phyloP scores from a whole-genome alignment of 78 protist genomes.

The Emiliania huxleyi region DNA sequence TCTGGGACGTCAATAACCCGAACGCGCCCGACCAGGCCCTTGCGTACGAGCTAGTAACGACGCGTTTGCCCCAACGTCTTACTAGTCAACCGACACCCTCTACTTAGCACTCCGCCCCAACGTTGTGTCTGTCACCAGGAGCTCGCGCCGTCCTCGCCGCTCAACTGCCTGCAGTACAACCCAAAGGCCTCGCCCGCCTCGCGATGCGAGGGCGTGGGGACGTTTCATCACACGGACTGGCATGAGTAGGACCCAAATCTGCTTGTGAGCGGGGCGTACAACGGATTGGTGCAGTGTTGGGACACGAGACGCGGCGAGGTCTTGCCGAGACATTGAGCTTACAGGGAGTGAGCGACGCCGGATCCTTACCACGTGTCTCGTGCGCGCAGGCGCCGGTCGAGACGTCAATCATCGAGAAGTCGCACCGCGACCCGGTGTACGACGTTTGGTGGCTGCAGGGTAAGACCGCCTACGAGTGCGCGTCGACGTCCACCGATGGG shows the following conservation, averaged over 20 bases:
- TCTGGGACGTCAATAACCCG: slow-evolving; percentile 82
- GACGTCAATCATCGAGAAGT: slow-evolving; percentile 62
- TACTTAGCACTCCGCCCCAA: too few species aligned
- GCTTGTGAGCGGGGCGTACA: slow-evolving; percentile 80
- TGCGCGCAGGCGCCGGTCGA: slow-evolving; percentile 34
- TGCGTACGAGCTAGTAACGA: too few species aligned
- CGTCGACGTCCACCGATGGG: slow-evolving; percentile 76
- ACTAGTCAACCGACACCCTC: too few species aligned
- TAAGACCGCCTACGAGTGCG: slow-evolving; percentile 73
- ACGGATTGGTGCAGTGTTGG: slow-evolving; percentile 72
- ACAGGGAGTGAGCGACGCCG: too few species aligned
- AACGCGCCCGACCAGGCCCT: slow-evolving; percentile 68
- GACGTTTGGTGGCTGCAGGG: slow-evolving; percentile 62
- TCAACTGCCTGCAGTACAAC: slow-evolving; percentile 71
- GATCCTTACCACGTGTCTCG: too few species aligned
- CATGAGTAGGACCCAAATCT: slow-evolving; percentile 57
- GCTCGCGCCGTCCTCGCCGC: slow-evolving; percentile 70
- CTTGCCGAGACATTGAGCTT: too few species aligned
- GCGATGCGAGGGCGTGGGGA: too few species aligned
- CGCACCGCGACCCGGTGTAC: slow-evolving; percentile 84
- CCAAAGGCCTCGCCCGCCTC: slow-evolving; percentile 32
- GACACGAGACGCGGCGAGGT: slow-evolving; percentile 58
- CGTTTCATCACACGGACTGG: too few species aligned
- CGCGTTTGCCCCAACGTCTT: too few species aligned
- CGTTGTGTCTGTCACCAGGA: too few species aligned